Base-by-base conservation (phyloP, 2,329 filamentous ascomycete genomes). In the Trichoderma endophyticum region DNA sequence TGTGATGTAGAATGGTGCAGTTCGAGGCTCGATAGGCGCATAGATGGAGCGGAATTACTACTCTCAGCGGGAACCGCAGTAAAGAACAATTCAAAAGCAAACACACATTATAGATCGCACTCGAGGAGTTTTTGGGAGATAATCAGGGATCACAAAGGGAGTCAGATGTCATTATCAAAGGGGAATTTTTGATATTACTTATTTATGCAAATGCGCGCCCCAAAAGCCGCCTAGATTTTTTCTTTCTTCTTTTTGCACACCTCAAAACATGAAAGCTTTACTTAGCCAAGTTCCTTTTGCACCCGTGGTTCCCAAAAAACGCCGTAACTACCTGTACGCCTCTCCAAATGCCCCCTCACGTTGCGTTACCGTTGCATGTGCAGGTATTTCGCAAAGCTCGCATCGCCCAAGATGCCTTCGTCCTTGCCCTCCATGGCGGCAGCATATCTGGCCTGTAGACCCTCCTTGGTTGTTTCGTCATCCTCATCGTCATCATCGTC, bases 1-100 rank as follows among this genome's bases (percentile, higher is more conserved):
- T 21, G 61, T 26, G 51, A 30, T 60, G 15, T 72, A 97, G 95
- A 80, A 98, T 98, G 95, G 95, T 98, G 66, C 96, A 99, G 84
- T 98, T 99, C 79, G 95, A 99, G 86, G 96, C 96, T 66, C 90
- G 95, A 83, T 98, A 62, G 32, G 36, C 28, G 43, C 11, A 11
- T 54, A 21, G 30, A 48, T 4, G 18, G 15, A 60, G 18, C 32
- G 34, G 21, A 18, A 28, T 56, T 9, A 34, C 32, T 14, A 34
- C 51, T 18, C 14, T 70, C 11, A 21, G 14, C 24, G 60, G 70
- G 28, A 39, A 3, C 6, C 21, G 26, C 3, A 12, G 9, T 18
- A 24, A 26, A 28, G 59, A 26, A 43, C 8, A 9, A 36, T 48
- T 6, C 6, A 61, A 36, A 67, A 32, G 14, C 26, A 34, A 51